Percentiles rank a stretch among this genome's conserved stretches.
These are phyloP conservation scores for Plasmodium cynomolgi DNA, from an alignment of 169 alveolate genomes.

Conservation along the genomic window DNA sequence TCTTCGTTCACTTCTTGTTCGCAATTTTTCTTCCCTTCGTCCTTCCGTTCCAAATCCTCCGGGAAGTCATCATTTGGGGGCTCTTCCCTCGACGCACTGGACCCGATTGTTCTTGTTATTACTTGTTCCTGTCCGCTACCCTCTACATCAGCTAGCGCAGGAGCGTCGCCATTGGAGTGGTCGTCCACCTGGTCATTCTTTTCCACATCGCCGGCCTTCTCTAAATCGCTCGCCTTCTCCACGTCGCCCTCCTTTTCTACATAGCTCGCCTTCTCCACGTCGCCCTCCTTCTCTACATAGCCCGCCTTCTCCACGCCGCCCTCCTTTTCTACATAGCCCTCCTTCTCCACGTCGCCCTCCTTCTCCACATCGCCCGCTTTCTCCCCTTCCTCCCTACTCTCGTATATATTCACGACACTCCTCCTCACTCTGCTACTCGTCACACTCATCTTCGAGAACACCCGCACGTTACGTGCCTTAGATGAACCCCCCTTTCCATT, in stretches of 20 bases:
- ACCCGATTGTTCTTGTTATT: background rate
- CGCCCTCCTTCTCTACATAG: too few relatives aligned
- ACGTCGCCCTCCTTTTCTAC: background rate
- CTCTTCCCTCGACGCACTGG: background rate
- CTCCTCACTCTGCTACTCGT: background rate
- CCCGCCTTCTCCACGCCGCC: too few relatives aligned
- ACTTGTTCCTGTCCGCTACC: background rate
- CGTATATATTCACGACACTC: constrained; percentile 50
- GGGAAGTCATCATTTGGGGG: background rate
- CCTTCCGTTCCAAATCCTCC: background rate
- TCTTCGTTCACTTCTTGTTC: background rate
- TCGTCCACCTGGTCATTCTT: background rate
- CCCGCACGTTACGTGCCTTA: background rate
- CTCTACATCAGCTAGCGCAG: background rate
- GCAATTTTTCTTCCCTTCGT: background rate
- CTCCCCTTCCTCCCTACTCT: background rate
- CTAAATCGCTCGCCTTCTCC: background rate
- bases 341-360: background rate
- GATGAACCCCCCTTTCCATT: constrained; percentile 26
- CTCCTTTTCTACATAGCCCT: too few relatives aligned
- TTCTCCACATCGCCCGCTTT: too few relatives aligned
- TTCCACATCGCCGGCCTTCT: background rate
- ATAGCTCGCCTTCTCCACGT: background rate
- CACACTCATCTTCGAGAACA: background rate
- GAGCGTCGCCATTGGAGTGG: background rate